Evolutionary conservation across 345 rosid genomes (phyloP).

Genomic region (Citrus unshiu): DNA sequence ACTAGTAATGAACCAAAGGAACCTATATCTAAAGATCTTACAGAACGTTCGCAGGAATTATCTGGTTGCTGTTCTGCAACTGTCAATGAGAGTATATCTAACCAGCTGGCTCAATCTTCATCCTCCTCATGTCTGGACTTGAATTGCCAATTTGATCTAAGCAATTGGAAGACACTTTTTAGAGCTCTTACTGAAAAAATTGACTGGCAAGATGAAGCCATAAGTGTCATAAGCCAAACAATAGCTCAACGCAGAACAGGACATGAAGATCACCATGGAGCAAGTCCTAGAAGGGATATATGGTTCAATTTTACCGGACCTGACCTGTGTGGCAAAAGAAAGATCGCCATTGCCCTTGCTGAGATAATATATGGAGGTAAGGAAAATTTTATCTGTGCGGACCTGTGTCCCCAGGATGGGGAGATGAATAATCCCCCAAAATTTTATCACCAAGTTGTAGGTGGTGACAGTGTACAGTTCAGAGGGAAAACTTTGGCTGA

Average conservation of each 20-base stretch:
- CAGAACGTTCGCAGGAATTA: slow-evolving; percentile 16
- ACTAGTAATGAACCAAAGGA: slow-evolving; percentile 27
- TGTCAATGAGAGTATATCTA: slow-evolving; percentile 12
- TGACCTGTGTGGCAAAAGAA: slow-evolving; percentile 49
- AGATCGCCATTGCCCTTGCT: slow-evolving; percentile 55
- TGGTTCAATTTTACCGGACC: slow-evolving; percentile 70
- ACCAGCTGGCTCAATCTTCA: slow-evolving; percentile 32
- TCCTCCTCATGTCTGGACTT: slow-evolving; percentile 34
- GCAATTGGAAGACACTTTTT: slow-evolving; percentile 48
- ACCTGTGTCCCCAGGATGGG: slow-evolving; percentile 39
- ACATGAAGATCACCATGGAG: slow-evolving; percentile 16
- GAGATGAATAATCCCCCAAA: neutral
- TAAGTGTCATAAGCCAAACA: slow-evolving; percentile 37
- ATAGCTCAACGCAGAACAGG: slow-evolving; percentile 24
- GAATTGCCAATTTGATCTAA: slow-evolving; percentile 18
- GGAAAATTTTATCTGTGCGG: slow-evolving; percentile 49
- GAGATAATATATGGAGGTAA: slow-evolving; percentile 48
- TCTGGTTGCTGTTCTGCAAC: slow-evolving; percentile 24
- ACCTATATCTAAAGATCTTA: slow-evolving; percentile 13
- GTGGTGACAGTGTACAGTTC: slow-evolving; percentile 26
- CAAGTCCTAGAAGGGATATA: slow-evolving; percentile 43
- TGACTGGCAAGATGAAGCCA: slow-evolving; percentile 66
- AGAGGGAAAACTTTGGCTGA: slow-evolving; percentile 74
- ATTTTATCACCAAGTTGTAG: slow-evolving; percentile 15
- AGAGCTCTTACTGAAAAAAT: slow-evolving; percentile 44